These are phyloP conservation scores for Pezicula radicicola DNA, from an alignment of 2,329 filamentous ascomycete genomes.

Conservation along the genomic window DNA sequence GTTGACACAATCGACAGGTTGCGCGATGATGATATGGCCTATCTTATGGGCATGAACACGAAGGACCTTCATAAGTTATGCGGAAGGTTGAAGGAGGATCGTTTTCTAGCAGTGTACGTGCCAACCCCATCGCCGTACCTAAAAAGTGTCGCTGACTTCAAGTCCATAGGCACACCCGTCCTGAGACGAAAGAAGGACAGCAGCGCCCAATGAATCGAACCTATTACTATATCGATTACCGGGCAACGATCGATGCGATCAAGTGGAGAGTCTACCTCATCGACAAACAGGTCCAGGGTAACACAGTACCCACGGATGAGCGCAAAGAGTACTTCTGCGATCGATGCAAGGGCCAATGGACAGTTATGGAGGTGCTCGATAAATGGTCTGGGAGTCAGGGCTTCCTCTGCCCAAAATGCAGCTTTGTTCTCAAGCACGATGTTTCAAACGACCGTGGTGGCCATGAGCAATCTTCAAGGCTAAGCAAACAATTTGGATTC, in stretches of 20 bases:
- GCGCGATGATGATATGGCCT: conserved; percentile 82
- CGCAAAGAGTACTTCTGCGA: conserved; percentile 89
- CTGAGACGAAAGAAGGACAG: conserved; percentile 77
- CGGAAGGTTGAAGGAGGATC: conserved; percentile 79
- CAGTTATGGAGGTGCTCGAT: conserved; percentile 84
- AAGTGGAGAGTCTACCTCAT: conserved; percentile 91
- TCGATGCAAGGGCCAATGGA: conserved; percentile 82
- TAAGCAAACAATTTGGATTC: conserved; percentile 78
- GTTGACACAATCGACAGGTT: conserved; percentile 46
- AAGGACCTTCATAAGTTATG: conserved; percentile 92
- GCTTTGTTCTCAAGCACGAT: conserved; percentile 59
- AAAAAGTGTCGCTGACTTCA: not conserved
- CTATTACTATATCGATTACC: conserved; percentile 97
- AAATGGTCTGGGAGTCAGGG: conserved; percentile 61
- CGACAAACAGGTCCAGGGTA: conserved; percentile 82
- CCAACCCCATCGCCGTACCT: not conserved
- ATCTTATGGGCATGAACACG: conserved; percentile 82
- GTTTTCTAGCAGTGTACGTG: conserved; percentile 75
- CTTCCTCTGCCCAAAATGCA: conserved; percentile 83
- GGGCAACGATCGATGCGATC: conserved; percentile 90
- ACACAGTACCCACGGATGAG: conserved; percentile 76
- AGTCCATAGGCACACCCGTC: conserved; percentile 59
- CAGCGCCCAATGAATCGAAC: conserved; percentile 80
- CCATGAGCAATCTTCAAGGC: conserved; percentile 67
- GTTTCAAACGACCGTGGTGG: conserved; percentile 67